Percentiles rank a stretch among this genome's conserved stretches.
Conservation (phyloP, 306 rosid species). For the Canavalia gladiata region DNA sequence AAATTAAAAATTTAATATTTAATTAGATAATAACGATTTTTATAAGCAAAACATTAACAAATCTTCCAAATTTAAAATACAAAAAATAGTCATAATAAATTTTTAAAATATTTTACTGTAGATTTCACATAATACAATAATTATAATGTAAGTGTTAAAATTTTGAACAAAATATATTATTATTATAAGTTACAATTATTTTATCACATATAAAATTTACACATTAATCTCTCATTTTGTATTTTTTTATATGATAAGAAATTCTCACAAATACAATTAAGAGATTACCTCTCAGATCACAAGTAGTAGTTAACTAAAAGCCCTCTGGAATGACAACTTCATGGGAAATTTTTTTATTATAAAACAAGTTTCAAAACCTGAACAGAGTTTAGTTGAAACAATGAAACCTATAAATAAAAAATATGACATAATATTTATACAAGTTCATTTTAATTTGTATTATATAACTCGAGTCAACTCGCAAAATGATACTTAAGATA, state of each 20-base stretch:
- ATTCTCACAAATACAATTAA: not conserved
- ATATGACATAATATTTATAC: not conserved
- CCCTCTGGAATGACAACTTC: no score
- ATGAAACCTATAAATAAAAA: not conserved
- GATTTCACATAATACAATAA: not conserved
- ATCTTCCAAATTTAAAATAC: not conserved
- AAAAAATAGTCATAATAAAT: not conserved
- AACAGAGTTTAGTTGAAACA: not conserved
- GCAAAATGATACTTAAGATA: no score
- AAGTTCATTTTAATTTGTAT: not conserved
- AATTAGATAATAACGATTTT: not conserved
- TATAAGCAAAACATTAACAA: not conserved
- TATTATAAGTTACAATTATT: not conserved
- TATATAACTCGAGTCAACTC: no score
- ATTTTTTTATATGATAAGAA: not conserved
- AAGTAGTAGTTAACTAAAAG: no score
- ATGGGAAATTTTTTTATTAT: no score
- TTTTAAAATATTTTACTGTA: not conserved
- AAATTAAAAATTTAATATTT: not conserved
- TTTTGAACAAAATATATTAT: not conserved
- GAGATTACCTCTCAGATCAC: not conserved
- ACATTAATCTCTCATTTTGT: not conserved
- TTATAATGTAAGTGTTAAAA: not conserved
- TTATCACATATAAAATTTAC: not conserved
- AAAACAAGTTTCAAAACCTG: no score